Base-by-base conservation (phyloP, 2,329 filamentous ascomycete species). In the Coniochaeta hoffmannii region DNA sequence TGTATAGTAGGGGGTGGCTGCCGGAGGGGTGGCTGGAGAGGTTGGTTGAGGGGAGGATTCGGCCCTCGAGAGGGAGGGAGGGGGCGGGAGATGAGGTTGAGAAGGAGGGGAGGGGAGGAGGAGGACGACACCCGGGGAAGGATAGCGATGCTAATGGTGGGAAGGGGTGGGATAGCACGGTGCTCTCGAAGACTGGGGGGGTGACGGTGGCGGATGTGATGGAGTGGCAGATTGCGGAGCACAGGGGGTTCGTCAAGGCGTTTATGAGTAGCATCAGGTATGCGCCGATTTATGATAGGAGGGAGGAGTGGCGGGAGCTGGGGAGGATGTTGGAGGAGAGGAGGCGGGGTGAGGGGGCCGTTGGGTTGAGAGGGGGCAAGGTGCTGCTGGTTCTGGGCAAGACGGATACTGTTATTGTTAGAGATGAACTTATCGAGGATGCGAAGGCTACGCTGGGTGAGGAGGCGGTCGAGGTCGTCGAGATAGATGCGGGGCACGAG, bases 211-310 rank as follows among this genome's bases (percentile, higher is more conserved):
- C 83, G 0, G 75, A 77, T 3, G 80, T 87, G 0, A 83, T 90
- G 51, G 70, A 73, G 49, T 91, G 88, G 86, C 89, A 93, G 69
- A 71, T 90, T 19, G 72, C 76, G 34, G 65, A 79, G 28, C 87
- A 93, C 65, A 64, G 68, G 1, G 89, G 87, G 0, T 92, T 90
- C 63, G 73, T 90, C 5, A 73, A 76, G 2, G 81, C 88, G 0
- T 91, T 91, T 63, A 79, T 90, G 63, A 88, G 83, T 56, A 84
- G 81, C 30, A 86, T 93, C 61, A 78, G 84, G 19, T 71, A 87
- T 63, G 86, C 85, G 1, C 89, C 89, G 0, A 83, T 92, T 22
- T 82, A 86, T 58, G 77, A 79, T 12, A 80, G 87, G 60, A 77
- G 83, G 55, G 73, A 76, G 35, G 75, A 82, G 41, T 93, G 88